Conservation (phyloP, 179 eudicot species). For the Pouteria campechiana region DNA sequence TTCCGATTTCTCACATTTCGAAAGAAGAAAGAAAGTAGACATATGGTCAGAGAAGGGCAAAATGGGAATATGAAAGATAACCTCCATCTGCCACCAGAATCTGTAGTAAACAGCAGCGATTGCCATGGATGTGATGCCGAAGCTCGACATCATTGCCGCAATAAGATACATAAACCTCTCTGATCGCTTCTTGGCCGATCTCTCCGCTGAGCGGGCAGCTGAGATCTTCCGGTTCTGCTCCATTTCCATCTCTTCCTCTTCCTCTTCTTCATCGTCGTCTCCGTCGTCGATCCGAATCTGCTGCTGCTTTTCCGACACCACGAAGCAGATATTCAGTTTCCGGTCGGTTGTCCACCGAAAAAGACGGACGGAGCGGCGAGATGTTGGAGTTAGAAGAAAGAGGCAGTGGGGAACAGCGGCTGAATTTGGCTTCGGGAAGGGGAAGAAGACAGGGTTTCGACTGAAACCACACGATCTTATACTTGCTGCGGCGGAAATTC, state of each 20-base stretch:
- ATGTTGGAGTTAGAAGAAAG: slow-evolving; percentile 8
- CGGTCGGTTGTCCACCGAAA: slow-evolving; percentile 9
- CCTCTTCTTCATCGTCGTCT: neutral
- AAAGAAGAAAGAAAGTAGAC: too few species aligned
- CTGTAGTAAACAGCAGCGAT: slow-evolving; percentile 77
- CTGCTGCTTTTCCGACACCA: slow-evolving; percentile 25
- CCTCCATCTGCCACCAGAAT: slow-evolving; percentile 90
- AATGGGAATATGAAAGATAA: slow-evolving; percentile 4
- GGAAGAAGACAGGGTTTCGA: slow-evolving; percentile 12
- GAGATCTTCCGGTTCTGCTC: slow-evolving; percentile 13
- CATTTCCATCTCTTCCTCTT: neutral
- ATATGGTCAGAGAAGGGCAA: neutral
- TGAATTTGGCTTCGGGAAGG: slow-evolving; percentile 15
- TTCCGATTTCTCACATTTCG: slow-evolving; percentile 1
- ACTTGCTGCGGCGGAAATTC: slow-evolving; percentile 22
- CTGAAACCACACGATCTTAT: slow-evolving; percentile 5
- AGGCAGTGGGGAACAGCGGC: slow-evolving; percentile 13
- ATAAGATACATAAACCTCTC: slow-evolving; percentile 76
- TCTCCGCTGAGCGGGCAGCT: slow-evolving; percentile 38
- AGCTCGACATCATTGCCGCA: slow-evolving; percentile 84
- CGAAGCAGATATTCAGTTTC: slow-evolving; percentile 31
- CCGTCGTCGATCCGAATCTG: neutral
- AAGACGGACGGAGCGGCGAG: slow-evolving; percentile 6
- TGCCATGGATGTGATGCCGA: slow-evolving; percentile 86
- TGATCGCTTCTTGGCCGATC: slow-evolving; percentile 55